phyloP scores from a whole-genome alignment of 1,284 basidiomycete species.

The Microbotryum saponariae region DNA sequence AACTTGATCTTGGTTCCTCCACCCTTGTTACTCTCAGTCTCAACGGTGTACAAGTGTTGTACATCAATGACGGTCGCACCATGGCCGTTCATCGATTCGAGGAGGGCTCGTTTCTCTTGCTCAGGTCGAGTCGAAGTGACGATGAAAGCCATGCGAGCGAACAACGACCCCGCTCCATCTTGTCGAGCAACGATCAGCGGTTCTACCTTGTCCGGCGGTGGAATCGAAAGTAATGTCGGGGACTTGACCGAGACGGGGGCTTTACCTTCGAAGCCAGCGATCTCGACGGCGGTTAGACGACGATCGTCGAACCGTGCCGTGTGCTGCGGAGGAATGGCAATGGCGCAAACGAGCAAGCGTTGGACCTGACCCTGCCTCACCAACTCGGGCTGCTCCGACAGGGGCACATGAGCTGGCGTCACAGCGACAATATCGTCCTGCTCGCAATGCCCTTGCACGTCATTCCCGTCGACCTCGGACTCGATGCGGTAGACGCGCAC shows the following conservation, averaged over 20 bases:
- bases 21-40: not conserved
- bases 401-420: slow-evolving; percentile 43
- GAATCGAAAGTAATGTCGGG: slow-evolving; percentile 40
- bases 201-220: not conserved
- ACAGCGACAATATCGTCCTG: slow-evolving; percentile 43
- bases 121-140: slow-evolving; percentile 45
- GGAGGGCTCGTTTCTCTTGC: slow-evolving; percentile 39
- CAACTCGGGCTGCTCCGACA: slow-evolving; percentile 1
- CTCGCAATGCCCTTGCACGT: slow-evolving; percentile 34
- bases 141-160: slow-evolving; percentile 50
- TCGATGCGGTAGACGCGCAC: slow-evolving; percentile 11
- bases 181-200: not conserved
- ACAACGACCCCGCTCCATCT: slow-evolving; percentile 38
- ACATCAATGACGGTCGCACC: slow-evolving; percentile 60
- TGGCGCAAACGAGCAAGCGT: slow-evolving; percentile 5
- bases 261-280: slow-evolving; percentile 43
- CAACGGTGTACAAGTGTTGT: slow-evolving; percentile 52
- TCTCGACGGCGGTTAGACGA: slow-evolving; percentile 36
- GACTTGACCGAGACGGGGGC: slow-evolving; percentile 50
- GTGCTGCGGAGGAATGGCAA: slow-evolving; percentile 4
- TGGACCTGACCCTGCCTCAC: not conserved
- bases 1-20: slow-evolving; percentile 1
- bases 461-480: slow-evolving; percentile 11
- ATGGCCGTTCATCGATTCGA: slow-evolving; percentile 47
- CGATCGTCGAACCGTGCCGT: slow-evolving; percentile 26